Conservation (phyloP, 2,329 filamentous ascomycete genomes). For the Nigrograna mackinnonii region DNA sequence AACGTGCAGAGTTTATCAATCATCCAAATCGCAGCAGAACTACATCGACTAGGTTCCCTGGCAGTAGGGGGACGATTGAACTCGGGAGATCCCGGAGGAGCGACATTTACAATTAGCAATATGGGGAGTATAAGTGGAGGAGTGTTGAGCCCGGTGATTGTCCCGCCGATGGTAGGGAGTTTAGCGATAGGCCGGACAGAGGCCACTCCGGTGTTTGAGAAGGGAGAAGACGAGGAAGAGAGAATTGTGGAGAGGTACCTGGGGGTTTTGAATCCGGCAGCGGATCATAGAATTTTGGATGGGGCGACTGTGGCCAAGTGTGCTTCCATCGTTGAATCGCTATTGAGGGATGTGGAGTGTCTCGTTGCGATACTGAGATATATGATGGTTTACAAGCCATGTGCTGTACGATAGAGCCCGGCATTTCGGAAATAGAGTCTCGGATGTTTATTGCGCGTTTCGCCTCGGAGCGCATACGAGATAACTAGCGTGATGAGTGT, state of each 20-base stretch:
- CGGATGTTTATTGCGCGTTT: too few relatives aligned
- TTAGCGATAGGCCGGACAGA: slow-evolving; percentile 80
- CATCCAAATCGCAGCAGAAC: slow-evolving; percentile 61
- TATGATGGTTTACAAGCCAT: background rate
- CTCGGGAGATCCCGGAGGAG: slow-evolving; percentile 73
- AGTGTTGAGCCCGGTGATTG: slow-evolving; percentile 84
- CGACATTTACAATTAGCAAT: slow-evolving; percentile 91
- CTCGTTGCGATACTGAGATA: background rate
- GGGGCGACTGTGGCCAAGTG: slow-evolving; percentile 22
- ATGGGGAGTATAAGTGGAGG: slow-evolving; percentile 90
- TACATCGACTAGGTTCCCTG: slow-evolving; percentile 61
- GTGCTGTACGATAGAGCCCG: background rate
- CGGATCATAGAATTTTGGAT: slow-evolving; percentile 35
- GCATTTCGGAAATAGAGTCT: too few relatives aligned
- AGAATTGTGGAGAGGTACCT: slow-evolving; percentile 39
- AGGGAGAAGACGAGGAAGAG: background rate
- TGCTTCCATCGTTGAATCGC: background rate
- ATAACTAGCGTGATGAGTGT: too few relatives aligned
- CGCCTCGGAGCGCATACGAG: too few relatives aligned
- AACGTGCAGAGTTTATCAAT: slow-evolving; percentile 78
- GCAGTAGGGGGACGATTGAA: slow-evolving; percentile 72
- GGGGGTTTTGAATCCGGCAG: background rate
- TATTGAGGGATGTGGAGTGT: background rate
- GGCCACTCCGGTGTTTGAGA: slow-evolving; percentile 58
- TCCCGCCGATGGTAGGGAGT: slow-evolving; percentile 85